Evolutionary conservation across 306 rosid species (phyloP), one percentile per base, ranked within the genome.

Genomic region (Parietaria judaica): DNA sequence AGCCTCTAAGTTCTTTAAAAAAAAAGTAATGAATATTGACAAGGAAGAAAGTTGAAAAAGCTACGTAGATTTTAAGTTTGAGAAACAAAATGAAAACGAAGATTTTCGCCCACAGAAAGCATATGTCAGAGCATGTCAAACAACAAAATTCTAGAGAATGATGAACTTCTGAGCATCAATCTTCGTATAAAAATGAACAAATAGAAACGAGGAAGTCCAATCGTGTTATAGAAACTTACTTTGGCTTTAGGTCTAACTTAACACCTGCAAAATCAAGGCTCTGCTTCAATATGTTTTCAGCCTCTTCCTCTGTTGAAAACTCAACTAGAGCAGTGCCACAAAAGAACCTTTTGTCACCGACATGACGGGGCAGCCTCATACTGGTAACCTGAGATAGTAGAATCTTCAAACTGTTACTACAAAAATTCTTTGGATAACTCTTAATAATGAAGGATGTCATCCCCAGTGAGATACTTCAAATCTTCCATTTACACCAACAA

Each of bases 301-400:
- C 79, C 53, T 83, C 95, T 69, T 83, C 88, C 72, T 83, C 94
- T 6, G 83, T 63, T 9, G 95, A 79, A 64, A 90, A 84, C 76
- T 90, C 97, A 36, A 90, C 68, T 70, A 90, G 81, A 36, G 88
- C 94, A 60, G 86, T 77, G 63, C 97, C 97, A 51, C 95, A 84
- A 63, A 86, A 83, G 66, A 83, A 54, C 70, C 72, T 86, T 61
- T 86, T 90, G 77, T 90, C 94, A 10, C 90, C 85, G 69, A 90
- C 85, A 74, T 84, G 88, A 56, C 94, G 97, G 14, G 94, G 94
- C 56, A 90, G 79, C 76, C 97, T 79, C 60, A 90, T 87, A 60
- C 95, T 90, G 70, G 76, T 87, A 58, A 90, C 86, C 97, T 90
- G 88, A 76, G 74, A 66, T 39, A 34, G 47, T 34, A 14, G 44